These are phyloP conservation scores for Phytophthora hibernalis DNA, from an alignment of 352 stramenopile genomes.

Conservation along the genomic window DNA sequence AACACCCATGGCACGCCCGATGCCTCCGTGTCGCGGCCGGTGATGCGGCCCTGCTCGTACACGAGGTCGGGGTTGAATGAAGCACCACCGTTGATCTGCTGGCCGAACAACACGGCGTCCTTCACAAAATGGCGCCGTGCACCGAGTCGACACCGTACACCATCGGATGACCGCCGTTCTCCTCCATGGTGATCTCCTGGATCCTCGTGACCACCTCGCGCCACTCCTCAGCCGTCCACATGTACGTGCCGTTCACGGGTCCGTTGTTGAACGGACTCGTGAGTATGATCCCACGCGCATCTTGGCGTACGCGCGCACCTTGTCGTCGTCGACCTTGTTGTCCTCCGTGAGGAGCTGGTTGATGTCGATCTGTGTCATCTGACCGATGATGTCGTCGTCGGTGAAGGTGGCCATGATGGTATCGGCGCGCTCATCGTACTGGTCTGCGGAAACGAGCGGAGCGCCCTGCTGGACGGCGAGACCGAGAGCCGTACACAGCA, in stretches of 20 bases:
- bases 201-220: constrained; percentile 68
- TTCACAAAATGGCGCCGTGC: constrained; percentile 89
- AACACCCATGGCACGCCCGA: constrained; percentile 90
- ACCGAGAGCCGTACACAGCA: constrained; percentile 24
- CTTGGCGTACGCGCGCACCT: constrained; percentile 53
- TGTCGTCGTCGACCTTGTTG: constrained; percentile 39
- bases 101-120: constrained; percentile 68
- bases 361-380: constrained; percentile 92
- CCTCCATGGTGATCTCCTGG: constrained; percentile 67
- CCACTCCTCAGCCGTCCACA: constrained; percentile 60
- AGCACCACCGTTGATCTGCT: constrained; percentile 53
- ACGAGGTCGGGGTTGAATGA: constrained; percentile 84
- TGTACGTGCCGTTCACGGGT: constrained; percentile 34
- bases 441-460: constrained; percentile 18
- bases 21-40: constrained; percentile 77
- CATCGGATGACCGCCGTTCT: constrained; percentile 46
- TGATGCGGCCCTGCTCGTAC: constrained; percentile 62
- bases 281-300: constrained; percentile 87
- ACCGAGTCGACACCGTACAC: constrained; percentile 90
- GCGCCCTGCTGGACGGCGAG: constrained; percentile 15
- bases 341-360: constrained; percentile 60
- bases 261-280: constrained; percentile 60
- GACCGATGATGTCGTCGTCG: constrained; percentile 61
- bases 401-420: constrained; percentile 31
- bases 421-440: constrained; percentile 27